These are phyloP conservation scores for Celoporthe dispersa DNA, from an alignment of 2,329 filamentous ascomycete genomes.

Conservation along the genomic window DNA sequence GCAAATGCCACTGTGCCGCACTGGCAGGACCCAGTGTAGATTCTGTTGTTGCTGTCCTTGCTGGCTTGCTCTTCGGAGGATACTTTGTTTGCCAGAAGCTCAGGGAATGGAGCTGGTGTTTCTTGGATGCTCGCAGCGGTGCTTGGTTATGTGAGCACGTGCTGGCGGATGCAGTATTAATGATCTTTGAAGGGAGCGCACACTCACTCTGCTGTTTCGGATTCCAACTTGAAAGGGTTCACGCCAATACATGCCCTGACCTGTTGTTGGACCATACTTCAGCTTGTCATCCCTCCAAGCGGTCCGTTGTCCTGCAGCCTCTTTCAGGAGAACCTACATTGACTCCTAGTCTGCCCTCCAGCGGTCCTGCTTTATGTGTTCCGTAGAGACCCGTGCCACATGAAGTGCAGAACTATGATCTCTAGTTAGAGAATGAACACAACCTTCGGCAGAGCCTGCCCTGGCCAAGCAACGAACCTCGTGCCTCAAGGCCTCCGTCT, in stretches of 20 bases:
- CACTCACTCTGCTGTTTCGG: conserved; percentile 22
- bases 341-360: conserved; percentile 33
- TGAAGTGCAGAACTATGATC: conserved; percentile 35
- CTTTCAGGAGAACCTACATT: conserved; percentile 31
- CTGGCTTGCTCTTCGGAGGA: neutral
- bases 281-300: too few species aligned
- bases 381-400: conserved; percentile 38
- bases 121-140: conserved; percentile 14
- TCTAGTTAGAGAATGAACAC: neutral
- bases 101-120: conserved; percentile 1
- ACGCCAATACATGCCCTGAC: conserved; percentile 32
- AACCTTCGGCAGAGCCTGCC: neutral
- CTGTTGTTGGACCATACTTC: neutral
- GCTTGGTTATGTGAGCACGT: neutral
- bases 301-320: neutral
- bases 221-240: conserved; percentile 35
- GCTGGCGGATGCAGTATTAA: accelerated
- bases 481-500: conserved; percentile 30
- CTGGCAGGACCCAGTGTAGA: conserved; percentile 35
- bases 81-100: neutral
- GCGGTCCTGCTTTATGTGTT: conserved; percentile 34
- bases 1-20: conserved; percentile 35
- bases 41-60: conserved; percentile 10
- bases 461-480: conserved; percentile 29
- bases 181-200: neutral